Evolutionary conservation across 768 basidiomycete species (phyloP), one percentile per base, ranked within the genome.

Genomic region (Mycena metata): DNA sequence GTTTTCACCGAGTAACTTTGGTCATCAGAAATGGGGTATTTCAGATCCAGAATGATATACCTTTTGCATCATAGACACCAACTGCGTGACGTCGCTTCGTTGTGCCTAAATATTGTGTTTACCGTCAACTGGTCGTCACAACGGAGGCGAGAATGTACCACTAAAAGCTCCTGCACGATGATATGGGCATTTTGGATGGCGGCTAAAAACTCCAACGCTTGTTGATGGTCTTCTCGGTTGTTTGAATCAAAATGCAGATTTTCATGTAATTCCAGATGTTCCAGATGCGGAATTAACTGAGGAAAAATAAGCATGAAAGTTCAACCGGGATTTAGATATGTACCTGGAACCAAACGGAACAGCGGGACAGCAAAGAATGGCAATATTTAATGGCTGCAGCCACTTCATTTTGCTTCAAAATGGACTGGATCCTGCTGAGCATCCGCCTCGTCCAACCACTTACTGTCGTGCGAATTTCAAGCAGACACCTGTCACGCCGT

Each of bases 21-120:
- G 15, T 50, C 51, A 30, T 60, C 30, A 15, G 41, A 64, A 36
- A 51, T 4, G 35, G 30, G 30, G 30, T 30, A 30, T 30, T n/a
- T 5, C 52, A 51, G 16, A 30, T 41, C n/a, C 30, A 19, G 61
- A 55, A 23, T 19, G 50, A 42, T 23, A 54, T 39, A 86, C 86
- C 67, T 80, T 77, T 74, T 88, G 86, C 81, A 88, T 83, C 69
- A 87, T 69, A 16, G 63, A 64, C 86, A 87, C 86, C 60, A 88
- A 77, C 43, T 77, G 67, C 45, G 74, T 75, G 45, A 86, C 71
- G 24, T 76, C 76, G 24, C 75, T 70, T 56, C 79, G 79, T 52
- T 79, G 79, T 52, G 74, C 68, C 24, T 50, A 21, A 10, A n/a
- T n/a, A n/a, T n/a, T n/a, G n/a, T n/a, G n/a, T n/a, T n/a, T n/a